These are phyloP conservation scores for Macrocybe sp. DNA, from an alignment of 1,284 basidiomycete species.

Conservation along the genomic window DNA sequence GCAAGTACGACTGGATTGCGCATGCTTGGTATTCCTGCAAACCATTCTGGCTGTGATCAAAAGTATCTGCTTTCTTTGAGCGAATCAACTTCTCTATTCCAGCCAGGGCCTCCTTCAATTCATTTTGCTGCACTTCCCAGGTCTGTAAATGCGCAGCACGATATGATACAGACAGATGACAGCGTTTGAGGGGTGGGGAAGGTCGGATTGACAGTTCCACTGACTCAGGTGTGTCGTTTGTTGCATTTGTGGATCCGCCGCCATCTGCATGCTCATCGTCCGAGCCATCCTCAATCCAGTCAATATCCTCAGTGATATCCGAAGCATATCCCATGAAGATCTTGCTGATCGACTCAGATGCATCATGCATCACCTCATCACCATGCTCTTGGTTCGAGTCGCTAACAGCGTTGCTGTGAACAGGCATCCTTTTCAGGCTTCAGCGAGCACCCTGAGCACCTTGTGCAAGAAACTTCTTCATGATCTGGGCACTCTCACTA, in stretches of 20 bases:
- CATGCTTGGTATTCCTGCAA: constrained; percentile 22
- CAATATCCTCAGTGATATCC: neutral
- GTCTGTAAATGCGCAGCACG: too few species aligned
- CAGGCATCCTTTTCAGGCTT: too few species aligned
- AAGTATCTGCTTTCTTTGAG: neutral
- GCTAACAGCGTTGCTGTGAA: too few species aligned
- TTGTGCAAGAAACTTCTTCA: neutral
- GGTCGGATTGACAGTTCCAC: too few species aligned
- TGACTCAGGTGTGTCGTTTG: too few species aligned
- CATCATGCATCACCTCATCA: too few species aligned
- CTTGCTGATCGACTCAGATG: neutral
- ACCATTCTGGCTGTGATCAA: constrained; percentile 11
- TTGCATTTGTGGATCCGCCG: too few species aligned
- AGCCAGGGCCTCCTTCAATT: neutral
- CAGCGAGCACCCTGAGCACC: neutral
- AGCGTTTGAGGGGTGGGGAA: too few species aligned
- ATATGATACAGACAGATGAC: too few species aligned
- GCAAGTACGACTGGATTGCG: constrained; percentile 22
- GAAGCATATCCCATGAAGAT: neutral
- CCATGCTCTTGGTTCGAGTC: too few species aligned
- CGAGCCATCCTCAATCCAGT: neutral
- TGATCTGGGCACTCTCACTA: neutral
- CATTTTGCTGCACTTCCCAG: neutral
- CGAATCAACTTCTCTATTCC: constrained; percentile 12
- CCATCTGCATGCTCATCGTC: neutral